phyloP scores from a whole-genome alignment of 148 eudicot genomes.

The Polygonum maritimum region DNA sequence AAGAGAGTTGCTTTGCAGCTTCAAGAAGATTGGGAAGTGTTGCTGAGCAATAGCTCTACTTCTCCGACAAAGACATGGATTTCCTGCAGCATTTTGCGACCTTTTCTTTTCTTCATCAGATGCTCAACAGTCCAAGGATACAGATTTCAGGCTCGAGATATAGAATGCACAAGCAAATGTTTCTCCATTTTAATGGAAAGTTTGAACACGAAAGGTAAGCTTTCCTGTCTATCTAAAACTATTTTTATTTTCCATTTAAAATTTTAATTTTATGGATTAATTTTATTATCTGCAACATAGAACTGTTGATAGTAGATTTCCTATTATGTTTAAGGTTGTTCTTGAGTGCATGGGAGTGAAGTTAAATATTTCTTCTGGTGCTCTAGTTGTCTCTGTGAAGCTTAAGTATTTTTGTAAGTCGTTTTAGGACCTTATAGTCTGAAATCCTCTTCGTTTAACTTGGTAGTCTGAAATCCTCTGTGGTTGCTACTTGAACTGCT shows the following conservation, averaged over 20 bases:
- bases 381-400: neutral
- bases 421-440: neutral
- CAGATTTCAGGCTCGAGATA: conserved; percentile 33
- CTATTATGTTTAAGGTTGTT: neutral
- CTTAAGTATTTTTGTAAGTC: neutral
- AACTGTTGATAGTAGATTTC: neutral
- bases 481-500: neutral
- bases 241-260: neutral
- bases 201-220: conserved; percentile 54
- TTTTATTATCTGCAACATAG: neutral
- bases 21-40: conserved; percentile 51
- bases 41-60: conserved; percentile 22
- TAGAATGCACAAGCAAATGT: conserved; percentile 55
- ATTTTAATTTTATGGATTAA: neutral
- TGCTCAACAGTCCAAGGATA: conserved; percentile 28
- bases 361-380: neutral
- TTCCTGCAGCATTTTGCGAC: conserved; percentile 51
- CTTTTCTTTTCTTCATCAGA: conserved; percentile 66
- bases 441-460: neutral
- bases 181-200: conserved; percentile 55
- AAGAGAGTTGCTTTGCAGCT: conserved; percentile 46
- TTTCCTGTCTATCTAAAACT: conserved; percentile 1
- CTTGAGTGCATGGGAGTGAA: neutral
- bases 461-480: neutral
- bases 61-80: conserved; percentile 39